Evolutionary conservation across 768 basidiomycete genomes (phyloP).

Genomic region (Pisolithus orientalis): DNA sequence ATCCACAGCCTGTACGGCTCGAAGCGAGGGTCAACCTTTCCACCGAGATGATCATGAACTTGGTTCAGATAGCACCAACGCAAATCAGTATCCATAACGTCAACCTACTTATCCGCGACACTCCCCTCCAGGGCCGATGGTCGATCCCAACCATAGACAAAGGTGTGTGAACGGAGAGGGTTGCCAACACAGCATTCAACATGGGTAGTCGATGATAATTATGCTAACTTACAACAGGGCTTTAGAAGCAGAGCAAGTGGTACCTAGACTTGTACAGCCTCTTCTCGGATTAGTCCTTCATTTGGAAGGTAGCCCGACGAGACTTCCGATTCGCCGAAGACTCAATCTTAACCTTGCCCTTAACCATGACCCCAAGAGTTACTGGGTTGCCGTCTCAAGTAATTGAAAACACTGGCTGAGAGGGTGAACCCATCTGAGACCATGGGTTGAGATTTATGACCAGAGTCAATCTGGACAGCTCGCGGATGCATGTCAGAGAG

Average conservation of each 20-base stretch:
- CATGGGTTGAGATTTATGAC: too few relatives aligned
- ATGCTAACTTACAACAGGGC: constrained; percentile 57
- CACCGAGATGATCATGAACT: constrained; percentile 86
- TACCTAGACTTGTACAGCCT: constrained; percentile 85
- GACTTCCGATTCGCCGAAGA: constrained; percentile 84
- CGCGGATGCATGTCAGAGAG: too few relatives aligned
- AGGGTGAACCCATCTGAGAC: too few relatives aligned
- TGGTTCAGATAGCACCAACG: constrained; percentile 82
- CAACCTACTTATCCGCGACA: constrained; percentile 1
- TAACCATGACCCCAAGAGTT: constrained; percentile 16
- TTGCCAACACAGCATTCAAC: constrained; percentile 42
- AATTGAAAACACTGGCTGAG: too few relatives aligned
- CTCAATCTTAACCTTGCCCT: constrained; percentile 88
- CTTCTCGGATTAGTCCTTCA: constrained; percentile 85
- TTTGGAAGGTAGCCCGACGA: constrained; percentile 87
- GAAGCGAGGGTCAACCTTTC: constrained; percentile 55
- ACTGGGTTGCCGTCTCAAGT: too few relatives aligned
- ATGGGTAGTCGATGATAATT: not conserved
- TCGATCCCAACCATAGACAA: constrained; percentile 78
- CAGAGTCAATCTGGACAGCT: too few relatives aligned
- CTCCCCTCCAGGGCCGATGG: constrained; percentile 88
- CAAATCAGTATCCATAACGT: constrained; percentile 1
- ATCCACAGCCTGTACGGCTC: constrained; percentile 51
- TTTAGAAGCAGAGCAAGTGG: constrained; percentile 63
- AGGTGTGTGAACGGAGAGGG: constrained; percentile 72